Evolutionary conservation across 305 asterid species (phyloP).

Genomic region (Lippia alba): DNA sequence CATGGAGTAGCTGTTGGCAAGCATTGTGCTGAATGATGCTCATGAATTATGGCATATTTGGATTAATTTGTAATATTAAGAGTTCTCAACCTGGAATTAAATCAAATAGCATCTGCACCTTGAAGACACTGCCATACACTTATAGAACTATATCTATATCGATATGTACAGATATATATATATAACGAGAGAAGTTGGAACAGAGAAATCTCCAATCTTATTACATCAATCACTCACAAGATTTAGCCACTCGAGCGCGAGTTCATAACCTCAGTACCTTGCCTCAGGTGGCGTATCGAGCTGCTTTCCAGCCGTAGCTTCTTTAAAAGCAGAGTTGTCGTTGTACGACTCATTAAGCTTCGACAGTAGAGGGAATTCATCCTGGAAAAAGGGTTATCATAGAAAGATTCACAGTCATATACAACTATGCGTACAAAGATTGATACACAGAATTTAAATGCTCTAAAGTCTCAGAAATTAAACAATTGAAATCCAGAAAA

Average conservation of each 20-base stretch:
- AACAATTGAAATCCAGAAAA: background rate
- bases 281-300: constrained; percentile 73
- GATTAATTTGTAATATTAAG: no score
- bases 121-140: no score
- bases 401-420: background rate
- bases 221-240: background rate
- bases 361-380: constrained; percentile 60
- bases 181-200: no score
- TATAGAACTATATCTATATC: no score
- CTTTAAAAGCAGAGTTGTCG: constrained; percentile 59
- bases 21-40: no score
- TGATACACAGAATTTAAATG: background rate
- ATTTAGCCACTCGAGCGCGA: background rate
- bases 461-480: background rate
- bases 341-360: constrained; percentile 61
- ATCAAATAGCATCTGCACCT: no score
- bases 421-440: background rate
- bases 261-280: constrained; percentile 43
- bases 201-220: no score
- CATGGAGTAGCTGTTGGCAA: no score
- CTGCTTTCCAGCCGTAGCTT: constrained; percentile 77
- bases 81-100: no score
- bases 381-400: constrained; percentile 43
- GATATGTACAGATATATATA: no score
- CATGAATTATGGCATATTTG: no score